phyloP scores from a whole-genome alignment of 1,284 basidiomycete genomes.

The Anthracocystis walkeri region DNA sequence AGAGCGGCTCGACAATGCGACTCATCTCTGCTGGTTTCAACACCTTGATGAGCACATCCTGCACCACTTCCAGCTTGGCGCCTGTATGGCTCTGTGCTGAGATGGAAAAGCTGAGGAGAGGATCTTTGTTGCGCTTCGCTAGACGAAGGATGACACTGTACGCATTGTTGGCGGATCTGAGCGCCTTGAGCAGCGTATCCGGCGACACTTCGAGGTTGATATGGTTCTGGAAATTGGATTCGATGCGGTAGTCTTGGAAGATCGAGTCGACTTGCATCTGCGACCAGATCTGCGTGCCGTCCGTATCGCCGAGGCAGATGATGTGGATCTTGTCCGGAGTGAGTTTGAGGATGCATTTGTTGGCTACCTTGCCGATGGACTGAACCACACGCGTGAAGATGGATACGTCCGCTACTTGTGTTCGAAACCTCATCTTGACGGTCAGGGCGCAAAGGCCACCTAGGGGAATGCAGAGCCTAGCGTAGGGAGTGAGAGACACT shows the following conservation, averaged over 20 bases:
- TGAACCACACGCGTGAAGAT: conserved; percentile 62
- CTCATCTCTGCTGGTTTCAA: conserved; percentile 65
- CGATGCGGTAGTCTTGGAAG: conserved; percentile 64
- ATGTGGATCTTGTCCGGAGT: conserved; percentile 63
- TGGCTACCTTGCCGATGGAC: conserved; percentile 65
- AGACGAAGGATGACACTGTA: conserved; percentile 63
- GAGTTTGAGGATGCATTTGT: conserved; percentile 66
- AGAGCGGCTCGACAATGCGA: conserved; percentile 65
- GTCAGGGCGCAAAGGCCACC: conserved; percentile 8
- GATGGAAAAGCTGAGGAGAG: conserved; percentile 65
- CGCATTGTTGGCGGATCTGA: conserved; percentile 60
- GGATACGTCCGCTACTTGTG: conserved; percentile 57
- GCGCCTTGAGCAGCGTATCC: conserved; percentile 66
- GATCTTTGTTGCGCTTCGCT: conserved; percentile 64
- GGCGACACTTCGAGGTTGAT: conserved; percentile 69
- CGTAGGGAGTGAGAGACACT: not conserved
- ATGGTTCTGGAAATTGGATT: conserved; percentile 69
- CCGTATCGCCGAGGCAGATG: conserved; percentile 63
- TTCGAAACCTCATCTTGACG: conserved; percentile 64
- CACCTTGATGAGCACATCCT: conserved; percentile 68
- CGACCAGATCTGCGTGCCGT: conserved; percentile 68
- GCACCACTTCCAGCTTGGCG: conserved; percentile 61
- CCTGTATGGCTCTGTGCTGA: conserved; percentile 57
- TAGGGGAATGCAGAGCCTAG: conserved; percentile 13
- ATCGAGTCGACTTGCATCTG: conserved; percentile 60